These are phyloP conservation scores for Rhizophagus prolifer DNA, from an alignment of 192 early-diverging fungal species.

Conservation along the genomic window DNA sequence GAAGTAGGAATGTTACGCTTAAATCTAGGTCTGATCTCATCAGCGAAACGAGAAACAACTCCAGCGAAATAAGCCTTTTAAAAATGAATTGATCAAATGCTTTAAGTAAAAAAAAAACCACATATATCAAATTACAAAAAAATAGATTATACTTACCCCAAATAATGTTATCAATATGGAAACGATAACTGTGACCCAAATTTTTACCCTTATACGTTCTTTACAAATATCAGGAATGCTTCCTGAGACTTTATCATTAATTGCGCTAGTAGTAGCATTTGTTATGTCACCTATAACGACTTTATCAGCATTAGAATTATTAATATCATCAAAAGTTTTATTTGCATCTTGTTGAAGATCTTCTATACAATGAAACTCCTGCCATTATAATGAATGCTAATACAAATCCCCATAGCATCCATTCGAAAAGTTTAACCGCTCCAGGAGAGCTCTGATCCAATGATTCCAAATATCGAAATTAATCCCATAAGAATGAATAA, in stretches of 20 bases:
- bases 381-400: neutral
- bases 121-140: neutral
- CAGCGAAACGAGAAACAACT: neutral
- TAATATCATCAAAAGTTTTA: neutral
- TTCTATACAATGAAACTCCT: neutral
- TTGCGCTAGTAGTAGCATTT: neutral
- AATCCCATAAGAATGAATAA: slow-evolving; percentile 2
- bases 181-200: neutral
- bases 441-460: neutral
- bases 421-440: neutral
- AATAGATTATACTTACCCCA: neutral
- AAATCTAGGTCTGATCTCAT: neutral
- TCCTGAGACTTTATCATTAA: neutral
- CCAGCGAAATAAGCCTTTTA: neutral
- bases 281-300: neutral
- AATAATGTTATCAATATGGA: neutral
- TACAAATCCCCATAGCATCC: slow-evolving; percentile 4
- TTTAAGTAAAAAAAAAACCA: neutral
- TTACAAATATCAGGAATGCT: neutral
- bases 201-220: neutral
- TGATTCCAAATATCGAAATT: slow-evolving; percentile 4
- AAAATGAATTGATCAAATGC: neutral
- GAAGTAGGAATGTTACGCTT: neutral
- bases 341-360: neutral
- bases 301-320: neutral